Evolutionary conservation across 495 filamentous ascomycete genomes (phyloP), one percentile per base, ranked within the genome.

Genomic region (Choiromyces venosus): DNA sequence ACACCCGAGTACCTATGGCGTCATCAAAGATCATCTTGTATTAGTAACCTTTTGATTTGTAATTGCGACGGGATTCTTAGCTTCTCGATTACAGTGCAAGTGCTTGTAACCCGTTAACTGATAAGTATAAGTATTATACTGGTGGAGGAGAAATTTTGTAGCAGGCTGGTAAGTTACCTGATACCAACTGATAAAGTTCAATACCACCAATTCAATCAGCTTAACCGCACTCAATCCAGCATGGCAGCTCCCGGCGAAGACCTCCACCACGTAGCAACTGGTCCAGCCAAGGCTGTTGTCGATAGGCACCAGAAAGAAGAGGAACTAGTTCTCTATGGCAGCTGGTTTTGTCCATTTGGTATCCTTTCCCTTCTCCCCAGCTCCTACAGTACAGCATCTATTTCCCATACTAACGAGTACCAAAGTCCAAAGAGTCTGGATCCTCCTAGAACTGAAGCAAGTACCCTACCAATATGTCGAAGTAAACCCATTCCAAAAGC

Each of bases 401-500:
- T 25, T 25, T 21, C 7, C 33, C 16, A 21, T 37, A 14, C 52
- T 69, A 39, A 61, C 37, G 10, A 6, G 67, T 38, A 21, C 25
- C 52, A 44, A 73, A 84, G 84, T 91, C 7, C 89, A 92, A 81
- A 86, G 89, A 18, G 85, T 86, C 33, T 92, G 89, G 88, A 86
- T 89, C 71, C 86, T 88, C 18, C 84, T 92, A 44, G 87, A 87
- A 77, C 90, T 92, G 82, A 92, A 92, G 78, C 71, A 84, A n/a
- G 89, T 91, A 68, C 87, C 88, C 56, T 88, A 92, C 79, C 86
- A 92, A 78, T 92, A 91, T 81, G 85, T 91, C 76, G 89, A 93
- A 80, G 83, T 83, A 33, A 81, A 91, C 79, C 90, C 91, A 7
- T 91, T 91, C 86, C 82, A 87, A 80, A 92, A 92, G 77, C 86